Percentiles rank a stretch among this genome's conserved stretches.
Conservation (phyloP, 306 rosid species). For the Comarum palustre region DNA sequence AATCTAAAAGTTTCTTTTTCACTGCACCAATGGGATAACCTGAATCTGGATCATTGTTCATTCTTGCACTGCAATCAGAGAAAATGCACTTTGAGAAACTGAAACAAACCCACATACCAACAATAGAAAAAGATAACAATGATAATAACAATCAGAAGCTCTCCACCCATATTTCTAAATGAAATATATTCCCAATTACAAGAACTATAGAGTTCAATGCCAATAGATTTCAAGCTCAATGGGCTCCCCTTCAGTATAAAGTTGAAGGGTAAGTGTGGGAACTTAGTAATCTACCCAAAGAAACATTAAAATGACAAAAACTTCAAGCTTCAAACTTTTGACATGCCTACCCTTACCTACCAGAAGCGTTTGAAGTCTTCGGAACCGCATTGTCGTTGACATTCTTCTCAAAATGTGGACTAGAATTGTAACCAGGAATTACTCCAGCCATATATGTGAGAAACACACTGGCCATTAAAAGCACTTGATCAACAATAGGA, state of each 20-base stretch:
- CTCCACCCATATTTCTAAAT: slow-evolving; percentile 4
- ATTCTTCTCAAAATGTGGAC: slow-evolving; percentile 33
- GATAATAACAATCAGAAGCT: slow-evolving; percentile 15
- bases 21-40: slow-evolving; percentile 56
- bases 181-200: slow-evolving; percentile 14
- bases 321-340: slow-evolving; percentile 35
- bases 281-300: background rate
- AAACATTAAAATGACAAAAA: slow-evolving; percentile 13
- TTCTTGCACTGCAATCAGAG: slow-evolving; percentile 47
- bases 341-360: slow-evolving; percentile 94
- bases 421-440: slow-evolving; percentile 51
- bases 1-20: slow-evolving; percentile 65
- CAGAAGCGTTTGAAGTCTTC: slow-evolving; percentile 59
- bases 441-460: slow-evolving; percentile 88
- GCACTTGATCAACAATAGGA: slow-evolving; percentile 71
- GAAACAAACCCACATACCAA: slow-evolving; percentile 13
- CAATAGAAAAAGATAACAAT: background rate
- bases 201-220: background rate
- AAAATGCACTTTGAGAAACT: slow-evolving; percentile 27
- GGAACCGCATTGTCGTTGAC: slow-evolving; percentile 34
- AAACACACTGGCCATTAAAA: slow-evolving; percentile 77
- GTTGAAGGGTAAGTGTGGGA: background rate
- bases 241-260: background rate
- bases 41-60: slow-evolving; percentile 44
- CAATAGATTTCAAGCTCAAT: background rate